Conservation (phyloP, 305 asterid species). For the Ilex paraguariensis region DNA sequence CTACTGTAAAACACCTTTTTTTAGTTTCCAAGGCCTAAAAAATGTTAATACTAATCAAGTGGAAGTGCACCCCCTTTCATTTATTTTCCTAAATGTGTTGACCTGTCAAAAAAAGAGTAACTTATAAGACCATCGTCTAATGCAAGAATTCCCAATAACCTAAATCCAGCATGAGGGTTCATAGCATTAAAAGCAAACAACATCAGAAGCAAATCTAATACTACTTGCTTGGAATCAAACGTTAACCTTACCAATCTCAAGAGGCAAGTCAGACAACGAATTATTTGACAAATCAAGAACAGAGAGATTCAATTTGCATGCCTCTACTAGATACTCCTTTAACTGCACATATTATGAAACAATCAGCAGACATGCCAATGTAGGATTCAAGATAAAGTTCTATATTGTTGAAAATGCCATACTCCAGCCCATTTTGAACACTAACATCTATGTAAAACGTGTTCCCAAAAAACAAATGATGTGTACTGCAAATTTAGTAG, state of each 20-base stretch:
- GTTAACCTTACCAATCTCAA: conserved; percentile 87
- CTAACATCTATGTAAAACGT: no score
- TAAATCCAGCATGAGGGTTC: no score
- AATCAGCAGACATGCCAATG: conserved; percentile 1
- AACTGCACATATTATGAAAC: conserved; percentile 45
- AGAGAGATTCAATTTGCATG: conserved; percentile 78
- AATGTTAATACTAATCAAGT: conserved; percentile 5
- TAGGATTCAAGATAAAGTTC: no score
- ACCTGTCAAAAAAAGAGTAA: no score
- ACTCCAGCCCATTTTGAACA: no score
- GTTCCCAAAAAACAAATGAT: no score
- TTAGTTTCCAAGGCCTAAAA: background rate
- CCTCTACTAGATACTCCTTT: conserved; percentile 87
- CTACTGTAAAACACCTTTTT: no score
- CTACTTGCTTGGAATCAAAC: conserved; percentile 19
- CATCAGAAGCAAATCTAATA: conserved; percentile 3
- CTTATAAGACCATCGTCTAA: background rate
- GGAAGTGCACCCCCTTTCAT: conserved; percentile 24
- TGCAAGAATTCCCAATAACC: background rate
- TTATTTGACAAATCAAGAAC: conserved; percentile 91
- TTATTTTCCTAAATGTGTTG: background rate
- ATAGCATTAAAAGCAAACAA: background rate
- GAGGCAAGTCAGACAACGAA: conserved; percentile 88
- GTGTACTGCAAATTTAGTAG: background rate
- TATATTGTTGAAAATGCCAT: no score